phyloP scores from a whole-genome alignment of 176 grass and related monocot genomes.

The Tuctoria greenei region DNA sequence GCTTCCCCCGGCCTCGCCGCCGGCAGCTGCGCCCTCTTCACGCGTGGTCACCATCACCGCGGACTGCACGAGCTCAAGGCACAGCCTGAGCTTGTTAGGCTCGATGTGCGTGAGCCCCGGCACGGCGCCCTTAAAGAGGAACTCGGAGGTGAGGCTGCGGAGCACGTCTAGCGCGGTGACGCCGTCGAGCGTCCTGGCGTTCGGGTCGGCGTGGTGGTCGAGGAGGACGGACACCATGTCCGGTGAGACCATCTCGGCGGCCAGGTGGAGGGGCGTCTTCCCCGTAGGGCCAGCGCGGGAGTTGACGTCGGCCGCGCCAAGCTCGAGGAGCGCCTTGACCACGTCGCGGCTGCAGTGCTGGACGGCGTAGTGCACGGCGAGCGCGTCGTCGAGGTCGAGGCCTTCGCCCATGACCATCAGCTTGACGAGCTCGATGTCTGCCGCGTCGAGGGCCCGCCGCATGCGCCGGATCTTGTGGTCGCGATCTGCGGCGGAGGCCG shows the following conservation, averaged over 20 bases:
- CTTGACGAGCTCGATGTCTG: constrained; percentile 98
- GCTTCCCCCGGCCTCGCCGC: constrained; percentile 32
- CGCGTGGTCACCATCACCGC: constrained; percentile 84
- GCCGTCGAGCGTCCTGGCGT: constrained; percentile 75
- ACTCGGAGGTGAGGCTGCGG: constrained; percentile 89
- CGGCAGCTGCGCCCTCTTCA: constrained; percentile 45
- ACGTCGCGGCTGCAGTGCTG: constrained; percentile 88
- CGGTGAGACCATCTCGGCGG: constrained; percentile 89
- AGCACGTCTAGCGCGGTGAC: constrained; percentile 88
- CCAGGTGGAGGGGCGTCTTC: constrained; percentile 79
- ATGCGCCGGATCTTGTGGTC: constrained; percentile 95
- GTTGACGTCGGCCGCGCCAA: constrained; percentile 92
- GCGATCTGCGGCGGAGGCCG: constrained; percentile 48
- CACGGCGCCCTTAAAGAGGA: constrained; percentile 96
- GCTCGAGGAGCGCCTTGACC: constrained; percentile 97
- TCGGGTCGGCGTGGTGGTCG: constrained; percentile 94
- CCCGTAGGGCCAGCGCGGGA: constrained; percentile 68
- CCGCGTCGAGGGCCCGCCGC: constrained; percentile 82
- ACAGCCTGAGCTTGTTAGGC: constrained; percentile 94
- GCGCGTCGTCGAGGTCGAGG: constrained; percentile 90
- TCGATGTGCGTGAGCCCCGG: constrained; percentile 90
- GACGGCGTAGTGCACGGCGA: constrained; percentile 91
- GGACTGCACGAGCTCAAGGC: constrained; percentile 94
- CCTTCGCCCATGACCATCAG: constrained; percentile 99
- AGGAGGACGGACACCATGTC: constrained; percentile 98